phyloP scores from a whole-genome alignment of 1,139 yeast genomes.

The Lodderomyces jiufengensis region DNA sequence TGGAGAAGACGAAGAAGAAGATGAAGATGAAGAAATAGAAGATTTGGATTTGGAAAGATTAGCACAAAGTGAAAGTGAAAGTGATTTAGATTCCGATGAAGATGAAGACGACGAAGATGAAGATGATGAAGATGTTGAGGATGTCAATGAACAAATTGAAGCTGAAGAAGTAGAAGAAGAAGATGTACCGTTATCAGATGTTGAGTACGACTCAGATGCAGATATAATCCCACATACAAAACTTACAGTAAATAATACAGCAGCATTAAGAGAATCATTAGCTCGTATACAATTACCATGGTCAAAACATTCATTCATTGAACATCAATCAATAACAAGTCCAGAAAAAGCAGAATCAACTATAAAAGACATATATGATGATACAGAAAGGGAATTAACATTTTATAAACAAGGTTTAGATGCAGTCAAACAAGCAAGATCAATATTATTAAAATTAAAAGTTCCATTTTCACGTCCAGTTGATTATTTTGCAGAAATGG shows the following conservation, averaged over 20 bases:
- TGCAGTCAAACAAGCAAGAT: constrained; percentile 75
- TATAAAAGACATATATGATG: constrained; percentile 90
- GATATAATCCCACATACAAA: constrained; percentile 89
- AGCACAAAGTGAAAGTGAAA: constrained; percentile 50
- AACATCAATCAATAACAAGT: constrained; percentile 74
- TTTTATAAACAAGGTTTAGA: constrained; percentile 90
- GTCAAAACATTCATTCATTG: constrained; percentile 69
- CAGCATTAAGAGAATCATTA: constrained; percentile 66
- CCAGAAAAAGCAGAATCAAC: constrained; percentile 55
- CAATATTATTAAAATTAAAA: constrained; percentile 58
- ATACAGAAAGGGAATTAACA: constrained; percentile 68
- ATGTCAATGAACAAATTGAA: constrained; percentile 42
- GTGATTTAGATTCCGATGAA: constrained; percentile 25
- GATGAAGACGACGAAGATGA: constrained; percentile 39
- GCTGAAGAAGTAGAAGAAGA: constrained; percentile 49
- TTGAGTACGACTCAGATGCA: constrained; percentile 79
- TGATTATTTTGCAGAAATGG: constrained; percentile 98
- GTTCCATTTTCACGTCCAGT: constrained; percentile 90
- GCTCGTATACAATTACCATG: constrained; percentile 71
- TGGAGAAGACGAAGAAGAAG: constrained; percentile 21
- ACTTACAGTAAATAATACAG: constrained; percentile 69
- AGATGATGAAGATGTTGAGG: constrained; percentile 43
- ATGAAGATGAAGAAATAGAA: constrained; percentile 29
- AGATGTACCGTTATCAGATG: constrained; percentile 74
- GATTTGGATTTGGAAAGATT: constrained; percentile 52